These are phyloP conservation scores for Crithidia bombi DNA, from an alignment of 208 protist species.

Conservation along the genomic window DNA sequence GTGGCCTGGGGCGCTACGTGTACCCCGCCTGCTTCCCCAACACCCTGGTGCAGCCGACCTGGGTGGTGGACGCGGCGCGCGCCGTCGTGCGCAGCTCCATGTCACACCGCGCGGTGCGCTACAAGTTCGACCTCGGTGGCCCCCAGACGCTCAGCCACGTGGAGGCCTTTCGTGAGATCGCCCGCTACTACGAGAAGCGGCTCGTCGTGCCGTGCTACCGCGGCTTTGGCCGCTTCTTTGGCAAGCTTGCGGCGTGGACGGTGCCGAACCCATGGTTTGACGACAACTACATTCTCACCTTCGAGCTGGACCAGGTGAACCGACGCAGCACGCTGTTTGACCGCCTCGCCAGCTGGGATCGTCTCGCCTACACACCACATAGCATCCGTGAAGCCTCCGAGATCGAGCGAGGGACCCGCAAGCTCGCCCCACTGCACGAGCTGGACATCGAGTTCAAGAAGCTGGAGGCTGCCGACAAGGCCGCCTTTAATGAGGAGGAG, in stretches of 20 bases:
- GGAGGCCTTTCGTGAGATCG: slow-evolving; percentile 83
- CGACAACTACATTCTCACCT: slow-evolving; percentile 90
- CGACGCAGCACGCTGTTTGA: slow-evolving; percentile 89
- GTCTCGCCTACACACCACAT: slow-evolving; percentile 84
- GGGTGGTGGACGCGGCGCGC: slow-evolving; percentile 90
- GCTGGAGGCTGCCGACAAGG: slow-evolving; percentile 85
- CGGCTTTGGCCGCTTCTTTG: slow-evolving; percentile 86
- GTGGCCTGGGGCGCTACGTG: slow-evolving; percentile 86
- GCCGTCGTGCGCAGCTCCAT: slow-evolving; percentile 85
- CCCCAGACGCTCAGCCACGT: slow-evolving; percentile 88
- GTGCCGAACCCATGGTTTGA: slow-evolving; percentile 92
- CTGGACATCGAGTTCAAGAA: slow-evolving; percentile 73
- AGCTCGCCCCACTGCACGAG: slow-evolving; percentile 74
- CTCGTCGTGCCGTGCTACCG: slow-evolving; percentile 86
- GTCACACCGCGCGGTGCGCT: slow-evolving; percentile 84
- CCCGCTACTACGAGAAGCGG: slow-evolving; percentile 67
- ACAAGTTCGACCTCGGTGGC: slow-evolving; percentile 92
- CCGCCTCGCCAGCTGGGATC: slow-evolving; percentile 88
- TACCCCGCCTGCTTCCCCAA: slow-evolving; percentile 91
- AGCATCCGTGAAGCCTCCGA: slow-evolving; percentile 78
- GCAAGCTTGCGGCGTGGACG: slow-evolving; percentile 78
- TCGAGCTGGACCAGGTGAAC: slow-evolving; percentile 92
- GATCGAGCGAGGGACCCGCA: slow-evolving; percentile 60
- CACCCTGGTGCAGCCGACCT: slow-evolving; percentile 90
- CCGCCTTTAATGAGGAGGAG: slow-evolving; percentile 81